These are phyloP conservation scores for Penicillium antarcticum DNA, from an alignment of 495 filamentous ascomycete genomes.

Conservation along the genomic window DNA sequence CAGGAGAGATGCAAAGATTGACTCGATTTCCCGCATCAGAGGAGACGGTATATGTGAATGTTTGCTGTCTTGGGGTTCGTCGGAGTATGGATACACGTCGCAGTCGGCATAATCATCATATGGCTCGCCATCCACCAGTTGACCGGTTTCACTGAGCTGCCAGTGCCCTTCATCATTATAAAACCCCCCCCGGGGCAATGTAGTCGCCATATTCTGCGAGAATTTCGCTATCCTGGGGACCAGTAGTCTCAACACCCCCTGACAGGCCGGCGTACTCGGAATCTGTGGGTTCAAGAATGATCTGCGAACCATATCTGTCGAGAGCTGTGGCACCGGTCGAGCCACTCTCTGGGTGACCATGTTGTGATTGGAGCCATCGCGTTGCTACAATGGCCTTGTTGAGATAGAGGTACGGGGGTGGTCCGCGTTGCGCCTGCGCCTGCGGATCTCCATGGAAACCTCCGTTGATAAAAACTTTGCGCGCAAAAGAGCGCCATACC, in stretches of 20 bases:
- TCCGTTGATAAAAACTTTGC: constrained; percentile 68
- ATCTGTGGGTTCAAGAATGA: constrained; percentile 28
- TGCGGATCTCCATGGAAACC: constrained; percentile 49
- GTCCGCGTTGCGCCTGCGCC: constrained; percentile 35
- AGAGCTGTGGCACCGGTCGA: constrained; percentile 9
- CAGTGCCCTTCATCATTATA: constrained; percentile 35
- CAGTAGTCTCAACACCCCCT: neutral
- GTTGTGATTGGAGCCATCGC: constrained; percentile 37
- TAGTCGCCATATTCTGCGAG: constrained; percentile 36
- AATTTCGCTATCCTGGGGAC: constrained; percentile 15
- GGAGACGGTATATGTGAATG: constrained; percentile 38
- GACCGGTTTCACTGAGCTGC: constrained; percentile 23
- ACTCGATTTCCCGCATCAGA: constrained; percentile 69
- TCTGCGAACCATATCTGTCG: constrained; percentile 28
- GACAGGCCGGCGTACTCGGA: constrained; percentile 29
- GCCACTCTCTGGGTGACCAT: constrained; percentile 9
- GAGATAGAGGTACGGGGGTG: constrained; percentile 43
- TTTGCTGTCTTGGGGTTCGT: constrained; percentile 4
- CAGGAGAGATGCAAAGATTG: constrained; percentile 69
- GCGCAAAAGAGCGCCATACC: constrained; percentile 79
- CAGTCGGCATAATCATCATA: constrained; percentile 44
- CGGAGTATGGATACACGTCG: constrained; percentile 39
- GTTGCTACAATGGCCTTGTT: constrained; percentile 38
- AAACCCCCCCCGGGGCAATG: constrained; percentile 29
- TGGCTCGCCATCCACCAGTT: constrained; percentile 37